Base-by-base conservation (phyloP, 805 yeast genomes). In the Hanseniaspora valbyensis region DNA sequence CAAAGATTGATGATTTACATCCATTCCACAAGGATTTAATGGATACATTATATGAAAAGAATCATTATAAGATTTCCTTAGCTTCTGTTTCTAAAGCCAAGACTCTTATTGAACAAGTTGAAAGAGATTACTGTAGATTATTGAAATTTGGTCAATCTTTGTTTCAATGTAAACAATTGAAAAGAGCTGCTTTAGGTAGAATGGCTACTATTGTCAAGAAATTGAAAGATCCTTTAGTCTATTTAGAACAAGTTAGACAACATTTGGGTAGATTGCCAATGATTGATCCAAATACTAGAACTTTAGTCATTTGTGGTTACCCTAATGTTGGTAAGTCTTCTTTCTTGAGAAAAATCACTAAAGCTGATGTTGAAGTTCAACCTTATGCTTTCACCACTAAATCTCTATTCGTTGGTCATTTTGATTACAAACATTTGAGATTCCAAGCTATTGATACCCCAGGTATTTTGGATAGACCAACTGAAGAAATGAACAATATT, bases 361-460 rank as follows among this genome's bases (percentile, higher is more conserved):
- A 94, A 61, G 97, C 97, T 36, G 97, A 92, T 61, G 99, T 92
- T 53, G 99, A 92, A 65, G 98, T 92, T 54, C 98, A 92, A 69
- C 99, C 99, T 38, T 92, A 92, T 68, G 98, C 98, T 30, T 92
- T 92, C 80, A 92, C 99, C 58, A 92, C 99, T 54, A 92, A 92
- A 72, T 85, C 96, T 29, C 72, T 92, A 60, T 92, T 87, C 61
- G 99, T 92, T 53, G 99, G 99, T 58, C 99, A 92, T 71, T 92
- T 92, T 66, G 99, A 92, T 71, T 92, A 92, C 73, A 92, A 92
- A 71, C 94, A 92, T 68, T 73, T 92, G 63, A 77, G 99, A 63
- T 92, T 92, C 74, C 99, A 92, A 73, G 98, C 97, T 52, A 92
- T 92, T 64, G 99, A 92, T 69, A 92, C 98, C 34, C 98, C 99